Percentiles rank a stretch among this genome's conserved stretches.
Conservation (phyloP, 2,329 filamentous ascomycete species). For the Apiospora saccharicola region DNA sequence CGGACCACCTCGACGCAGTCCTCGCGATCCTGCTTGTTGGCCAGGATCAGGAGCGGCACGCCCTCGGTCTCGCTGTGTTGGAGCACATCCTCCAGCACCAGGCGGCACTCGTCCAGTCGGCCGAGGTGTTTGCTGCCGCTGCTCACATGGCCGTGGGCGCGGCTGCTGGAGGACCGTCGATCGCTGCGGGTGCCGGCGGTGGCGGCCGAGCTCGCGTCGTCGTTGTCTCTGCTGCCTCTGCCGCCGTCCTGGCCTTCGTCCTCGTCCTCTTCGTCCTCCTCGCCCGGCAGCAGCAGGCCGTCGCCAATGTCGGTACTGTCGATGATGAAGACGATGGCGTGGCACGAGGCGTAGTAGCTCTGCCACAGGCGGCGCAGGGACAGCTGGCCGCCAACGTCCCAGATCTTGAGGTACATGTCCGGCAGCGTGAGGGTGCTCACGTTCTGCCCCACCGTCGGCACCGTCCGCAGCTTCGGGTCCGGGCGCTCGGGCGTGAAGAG, state of each 20-base stretch:
- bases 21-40: constrained; percentile 97
- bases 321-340: constrained; percentile 97
- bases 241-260: constrained; percentile 30
- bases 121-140: constrained; percentile 59
- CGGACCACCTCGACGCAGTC: constrained; percentile 97
- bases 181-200: neutral
- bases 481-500: constrained; percentile 73
- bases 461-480: constrained; percentile 79
- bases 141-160: constrained; percentile 60
- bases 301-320: constrained; percentile 94
- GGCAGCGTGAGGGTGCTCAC: constrained; percentile 89
- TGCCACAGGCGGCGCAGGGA: constrained; percentile 91
- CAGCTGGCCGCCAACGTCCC: constrained; percentile 96
- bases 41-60: constrained; percentile 88
- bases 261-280: constrained; percentile 11
- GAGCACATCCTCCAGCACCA: constrained; percentile 89
- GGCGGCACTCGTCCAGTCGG: constrained; percentile 84
- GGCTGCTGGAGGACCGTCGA: neutral
- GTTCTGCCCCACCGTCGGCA: constrained; percentile 97
- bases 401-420: constrained; percentile 97
- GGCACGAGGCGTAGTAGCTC: constrained; percentile 91
- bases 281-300: constrained; percentile 64
- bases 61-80: constrained; percentile 88
- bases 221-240: constrained; percentile 25
- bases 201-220: constrained; percentile 53